Conservation (phyloP, 345 rosid genomes). For the Garcia nutans region DNA sequence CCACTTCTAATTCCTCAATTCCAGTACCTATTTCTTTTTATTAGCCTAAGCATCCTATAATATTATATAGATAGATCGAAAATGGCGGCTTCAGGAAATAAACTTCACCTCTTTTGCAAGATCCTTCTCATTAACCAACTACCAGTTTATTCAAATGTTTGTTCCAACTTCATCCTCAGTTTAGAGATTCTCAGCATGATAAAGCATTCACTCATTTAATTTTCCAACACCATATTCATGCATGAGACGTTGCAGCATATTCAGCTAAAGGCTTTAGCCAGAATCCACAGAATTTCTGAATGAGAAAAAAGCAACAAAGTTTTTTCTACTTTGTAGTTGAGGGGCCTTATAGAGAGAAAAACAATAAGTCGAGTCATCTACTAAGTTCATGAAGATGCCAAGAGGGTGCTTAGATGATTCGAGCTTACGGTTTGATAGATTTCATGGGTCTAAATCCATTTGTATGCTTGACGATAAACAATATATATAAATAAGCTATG, state of each 20-base stretch:
- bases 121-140: no score
- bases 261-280: no score
- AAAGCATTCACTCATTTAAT: background rate
- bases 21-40: background rate
- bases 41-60: background rate
- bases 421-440: background rate
- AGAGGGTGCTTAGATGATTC: background rate
- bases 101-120: background rate
- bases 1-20: background rate
- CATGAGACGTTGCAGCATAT: background rate
- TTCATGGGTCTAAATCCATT: background rate
- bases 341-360: no score
- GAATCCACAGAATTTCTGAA: no score
- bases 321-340: no score
- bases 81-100: background rate
- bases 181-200: background rate
- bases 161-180: no score
- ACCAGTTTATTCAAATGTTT: no score
- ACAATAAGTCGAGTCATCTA: no score
- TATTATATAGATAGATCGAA: background rate
- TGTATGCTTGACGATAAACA: background rate
- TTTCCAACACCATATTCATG: background rate
- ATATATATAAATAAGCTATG: background rate
- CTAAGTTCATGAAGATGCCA: background rate
- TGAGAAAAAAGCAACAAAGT: no score